Conservation (phyloP, 2,329 filamentous ascomycete species). For the Aschersonia sp. region DNA sequence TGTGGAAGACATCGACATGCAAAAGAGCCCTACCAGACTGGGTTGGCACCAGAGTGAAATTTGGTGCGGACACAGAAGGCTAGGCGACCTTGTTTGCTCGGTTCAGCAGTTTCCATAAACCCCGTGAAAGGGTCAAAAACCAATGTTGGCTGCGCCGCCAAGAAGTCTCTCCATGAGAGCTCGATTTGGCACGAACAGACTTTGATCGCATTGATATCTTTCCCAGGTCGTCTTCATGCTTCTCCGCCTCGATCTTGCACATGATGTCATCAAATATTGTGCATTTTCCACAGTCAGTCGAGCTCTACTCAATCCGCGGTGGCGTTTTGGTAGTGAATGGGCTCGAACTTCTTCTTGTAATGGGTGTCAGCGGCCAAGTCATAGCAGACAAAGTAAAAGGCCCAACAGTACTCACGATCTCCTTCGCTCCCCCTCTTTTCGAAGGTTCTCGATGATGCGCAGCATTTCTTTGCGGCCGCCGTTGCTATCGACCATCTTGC, state of each 20-base stretch:
- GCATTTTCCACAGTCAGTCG: conserved; percentile 16
- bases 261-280: conserved; percentile 14
- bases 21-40: background rate
- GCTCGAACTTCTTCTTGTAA: conserved; percentile 20
- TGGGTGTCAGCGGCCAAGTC: background rate
- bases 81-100: background rate
- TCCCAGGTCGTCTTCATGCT: background rate
- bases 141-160: background rate
- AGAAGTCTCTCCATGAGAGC: background rate
- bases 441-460: conserved; percentile 71
- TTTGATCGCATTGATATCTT: background rate
- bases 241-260: conserved; percentile 5
- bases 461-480: conserved; percentile 83
- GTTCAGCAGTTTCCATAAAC: background rate
- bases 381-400: background rate
- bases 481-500: conserved; percentile 67
- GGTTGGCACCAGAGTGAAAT: background rate
- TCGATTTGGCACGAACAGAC: background rate
- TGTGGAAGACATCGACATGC: background rate
- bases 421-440: conserved; percentile 76
- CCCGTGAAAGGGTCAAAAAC: background rate
- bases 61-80: background rate
- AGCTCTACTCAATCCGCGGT: conserved; percentile 27
- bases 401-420: conserved; percentile 48
- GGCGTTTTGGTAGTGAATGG: conserved; percentile 24